These are phyloP conservation scores for Nannochloropsis granulata DNA, from an alignment of 108 stramenopile genomes.

Conservation along the genomic window DNA sequence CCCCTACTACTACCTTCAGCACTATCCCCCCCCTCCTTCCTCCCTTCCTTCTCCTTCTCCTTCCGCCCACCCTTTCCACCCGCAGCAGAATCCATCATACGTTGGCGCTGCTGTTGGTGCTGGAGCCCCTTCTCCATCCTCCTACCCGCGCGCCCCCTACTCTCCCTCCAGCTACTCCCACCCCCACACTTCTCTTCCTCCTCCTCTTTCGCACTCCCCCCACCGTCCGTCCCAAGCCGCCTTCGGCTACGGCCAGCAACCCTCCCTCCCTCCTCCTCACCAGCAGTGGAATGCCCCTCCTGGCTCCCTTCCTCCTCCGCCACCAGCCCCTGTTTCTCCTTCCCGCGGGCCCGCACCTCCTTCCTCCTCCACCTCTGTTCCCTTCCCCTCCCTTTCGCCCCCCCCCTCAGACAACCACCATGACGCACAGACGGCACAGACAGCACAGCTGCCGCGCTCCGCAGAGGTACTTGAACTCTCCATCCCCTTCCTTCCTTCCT, in stretches of 20 bases:
- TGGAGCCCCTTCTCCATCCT: neutral
- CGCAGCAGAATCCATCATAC: neutral
- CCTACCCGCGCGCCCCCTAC: neutral
- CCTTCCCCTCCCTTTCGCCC: neutral
- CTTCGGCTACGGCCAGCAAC: neutral
- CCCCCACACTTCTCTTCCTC: neutral
- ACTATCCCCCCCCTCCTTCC: neutral
- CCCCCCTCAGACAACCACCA: neutral
- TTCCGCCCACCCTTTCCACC: neutral
- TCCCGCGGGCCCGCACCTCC: neutral
- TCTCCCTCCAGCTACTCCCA: neutral
- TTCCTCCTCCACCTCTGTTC: no score
- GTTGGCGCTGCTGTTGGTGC: neutral
- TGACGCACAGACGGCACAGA: no score
- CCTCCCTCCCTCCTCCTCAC: neutral
- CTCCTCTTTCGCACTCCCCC: neutral
- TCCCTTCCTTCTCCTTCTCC: neutral
- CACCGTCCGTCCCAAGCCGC: neutral
- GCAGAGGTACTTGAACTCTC: no score
- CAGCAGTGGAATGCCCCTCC: neutral
- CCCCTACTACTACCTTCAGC: neutral
- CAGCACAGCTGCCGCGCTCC: no score
- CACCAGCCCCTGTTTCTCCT: neutral
- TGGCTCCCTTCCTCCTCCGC: neutral
- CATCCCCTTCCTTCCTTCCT: no score